Evolutionary conservation across 768 basidiomycete genomes (phyloP).

Genomic region (Lyophyllum decastes): DNA sequence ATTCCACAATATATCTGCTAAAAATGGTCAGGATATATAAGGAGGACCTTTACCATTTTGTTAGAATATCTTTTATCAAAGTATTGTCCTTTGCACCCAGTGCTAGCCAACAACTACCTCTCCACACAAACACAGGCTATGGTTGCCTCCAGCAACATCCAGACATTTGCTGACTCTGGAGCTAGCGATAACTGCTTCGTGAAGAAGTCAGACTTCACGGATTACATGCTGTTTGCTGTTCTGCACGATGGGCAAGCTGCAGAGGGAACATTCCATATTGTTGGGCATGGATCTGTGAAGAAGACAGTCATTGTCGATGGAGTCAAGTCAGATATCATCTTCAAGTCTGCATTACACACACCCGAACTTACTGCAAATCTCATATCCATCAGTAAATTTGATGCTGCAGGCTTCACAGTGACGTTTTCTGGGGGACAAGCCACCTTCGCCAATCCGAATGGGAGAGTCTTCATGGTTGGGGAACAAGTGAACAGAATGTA

Average conservation of each 20-base stretch:
- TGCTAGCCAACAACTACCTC: no score
- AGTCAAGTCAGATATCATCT: conserved; percentile 11
- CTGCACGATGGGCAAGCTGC: conserved; percentile 10
- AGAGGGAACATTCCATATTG: conserved; percentile 16
- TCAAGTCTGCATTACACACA: conserved; percentile 20
- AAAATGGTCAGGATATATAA: no score
- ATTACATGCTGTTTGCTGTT: conserved; percentile 5
- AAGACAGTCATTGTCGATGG: conserved; percentile 13
- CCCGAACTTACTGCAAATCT: background rate
- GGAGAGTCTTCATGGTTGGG: background rate
- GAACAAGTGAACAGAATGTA: conserved; percentile 4
- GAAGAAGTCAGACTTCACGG: conserved; percentile 14
- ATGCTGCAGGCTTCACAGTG: background rate
- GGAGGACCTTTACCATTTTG: no score
- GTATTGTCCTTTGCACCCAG: no score
- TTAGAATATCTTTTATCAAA: no score
- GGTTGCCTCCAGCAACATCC: background rate
- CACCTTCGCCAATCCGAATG: background rate
- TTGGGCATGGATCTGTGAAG: conserved; percentile 20
- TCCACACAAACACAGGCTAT: no score
- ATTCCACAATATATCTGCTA: no score
- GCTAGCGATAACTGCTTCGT: conserved; percentile 26
- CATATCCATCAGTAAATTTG: background rate
- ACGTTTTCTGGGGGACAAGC: background rate
- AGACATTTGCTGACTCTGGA: conserved; percentile 18